Conservation (phyloP, 148 eudicot species). For the Rhododendron ferrugineum region DNA sequence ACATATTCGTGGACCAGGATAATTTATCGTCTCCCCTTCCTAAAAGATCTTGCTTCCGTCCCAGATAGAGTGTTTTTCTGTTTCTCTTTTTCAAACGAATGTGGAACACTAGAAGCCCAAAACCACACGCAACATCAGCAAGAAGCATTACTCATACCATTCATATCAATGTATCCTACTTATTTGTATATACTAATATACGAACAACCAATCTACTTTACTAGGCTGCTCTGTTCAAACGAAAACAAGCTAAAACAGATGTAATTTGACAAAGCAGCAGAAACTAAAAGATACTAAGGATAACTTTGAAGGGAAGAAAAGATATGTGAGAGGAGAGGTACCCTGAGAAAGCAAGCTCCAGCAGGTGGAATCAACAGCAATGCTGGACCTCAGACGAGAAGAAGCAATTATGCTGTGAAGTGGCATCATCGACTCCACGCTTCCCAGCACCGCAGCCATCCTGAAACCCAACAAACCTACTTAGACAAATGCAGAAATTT, state of each 20-base stretch:
- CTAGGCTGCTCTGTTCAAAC: not conserved
- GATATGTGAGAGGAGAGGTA: not conserved
- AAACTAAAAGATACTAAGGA: not conserved
- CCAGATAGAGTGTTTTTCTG: not conserved
- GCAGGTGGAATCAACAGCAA: conserved; percentile 50
- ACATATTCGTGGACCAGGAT: not conserved
- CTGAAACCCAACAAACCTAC: not conserved
- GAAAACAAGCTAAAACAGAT: not conserved
- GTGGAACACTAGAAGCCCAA: not conserved
- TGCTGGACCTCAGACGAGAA: conserved; percentile 51
- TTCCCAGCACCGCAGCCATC: conserved; percentile 12
- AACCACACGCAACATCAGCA: not conserved
- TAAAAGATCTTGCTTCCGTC: not conserved
- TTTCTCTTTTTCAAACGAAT: not conserved
- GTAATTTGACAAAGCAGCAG: not conserved
- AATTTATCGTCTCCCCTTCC: not conserved
- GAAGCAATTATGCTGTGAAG: conserved; percentile 63
- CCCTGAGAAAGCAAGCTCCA: conserved; percentile 73
- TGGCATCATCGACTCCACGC: conserved; percentile 55
- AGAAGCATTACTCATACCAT: not conserved
- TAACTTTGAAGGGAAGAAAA: not conserved
- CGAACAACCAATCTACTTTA: not conserved
- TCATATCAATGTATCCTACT: not conserved
- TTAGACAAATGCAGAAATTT: not conserved
- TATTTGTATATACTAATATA: not conserved